A percentile compares a stretch with the other conserved stretches of the same genome.
These are phyloP conservation scores for Yarrowia keelungensis DNA, from an alignment of 805 yeast species.

Conservation along the genomic window DNA sequence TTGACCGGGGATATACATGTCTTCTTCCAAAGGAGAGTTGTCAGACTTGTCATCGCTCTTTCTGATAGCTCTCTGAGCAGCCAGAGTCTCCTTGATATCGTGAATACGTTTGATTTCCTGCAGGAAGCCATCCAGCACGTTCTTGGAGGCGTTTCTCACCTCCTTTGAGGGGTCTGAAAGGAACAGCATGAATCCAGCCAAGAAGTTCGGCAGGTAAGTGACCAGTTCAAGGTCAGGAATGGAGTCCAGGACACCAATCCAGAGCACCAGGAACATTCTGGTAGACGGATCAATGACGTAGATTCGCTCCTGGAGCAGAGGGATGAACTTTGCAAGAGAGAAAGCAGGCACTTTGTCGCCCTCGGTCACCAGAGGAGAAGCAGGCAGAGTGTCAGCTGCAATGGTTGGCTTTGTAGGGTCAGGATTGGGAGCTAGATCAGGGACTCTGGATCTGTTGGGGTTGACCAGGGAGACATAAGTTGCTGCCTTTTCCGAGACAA, in stretches of 20 bases:
- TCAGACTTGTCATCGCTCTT: slow-evolving; percentile 43
- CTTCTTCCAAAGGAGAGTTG: slow-evolving; percentile 56
- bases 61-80: slow-evolving; percentile 13
- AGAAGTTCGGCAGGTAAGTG: slow-evolving; percentile 84
- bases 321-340: slow-evolving; percentile 85
- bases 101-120: slow-evolving; percentile 82
- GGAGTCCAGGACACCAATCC: slow-evolving; percentile 91
- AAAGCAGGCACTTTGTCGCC: slow-evolving; percentile 70
- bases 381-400: slow-evolving; percentile 45
- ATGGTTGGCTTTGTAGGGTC: slow-evolving; percentile 47
- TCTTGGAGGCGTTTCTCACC: slow-evolving; percentile 83
- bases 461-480: slow-evolving; percentile 65
- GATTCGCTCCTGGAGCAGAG: slow-evolving; percentile 87
- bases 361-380: slow-evolving; percentile 30
- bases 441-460: slow-evolving; percentile 63
- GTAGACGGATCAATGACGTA: slow-evolving; percentile 93
- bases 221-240: slow-evolving; percentile 90
- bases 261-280: slow-evolving; percentile 86
- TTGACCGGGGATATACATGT: slow-evolving; percentile 73
- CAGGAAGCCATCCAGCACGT: slow-evolving; percentile 73
- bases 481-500: slow-evolving; percentile 92
- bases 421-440: slow-evolving; percentile 54
- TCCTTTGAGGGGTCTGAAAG: slow-evolving; percentile 84
- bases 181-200: slow-evolving; percentile 82
- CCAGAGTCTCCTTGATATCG: slow-evolving; percentile 61